Evolutionary conservation across 208 protist genomes (phyloP).

Genomic region (Acanthamoeba triangularis): DNA sequence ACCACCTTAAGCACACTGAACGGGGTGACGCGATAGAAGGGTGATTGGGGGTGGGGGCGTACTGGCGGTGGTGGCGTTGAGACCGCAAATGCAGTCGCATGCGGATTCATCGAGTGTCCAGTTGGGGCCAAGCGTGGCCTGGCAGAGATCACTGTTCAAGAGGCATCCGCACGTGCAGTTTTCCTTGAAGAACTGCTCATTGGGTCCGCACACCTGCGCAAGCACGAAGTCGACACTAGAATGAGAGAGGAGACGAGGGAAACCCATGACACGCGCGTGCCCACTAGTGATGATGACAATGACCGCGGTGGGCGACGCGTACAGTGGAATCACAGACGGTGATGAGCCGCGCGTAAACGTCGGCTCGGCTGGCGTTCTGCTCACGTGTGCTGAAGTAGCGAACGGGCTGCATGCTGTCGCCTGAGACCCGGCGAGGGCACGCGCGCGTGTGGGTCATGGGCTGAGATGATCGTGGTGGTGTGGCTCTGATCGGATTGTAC

Average conservation of each 20-base stretch:
- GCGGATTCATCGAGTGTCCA: background rate
- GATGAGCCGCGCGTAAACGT: conserved; percentile 1
- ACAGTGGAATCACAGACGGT: background rate
- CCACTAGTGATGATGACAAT: too few species aligned
- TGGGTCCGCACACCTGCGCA: background rate
- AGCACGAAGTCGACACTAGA: background rate
- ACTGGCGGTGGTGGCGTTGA: background rate
- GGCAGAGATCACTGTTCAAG: background rate
- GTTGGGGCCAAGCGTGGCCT: background rate
- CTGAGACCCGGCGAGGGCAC: background rate
- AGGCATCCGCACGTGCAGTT: background rate
- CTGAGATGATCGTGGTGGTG: too few species aligned
- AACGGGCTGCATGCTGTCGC: background rate
- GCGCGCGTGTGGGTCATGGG: background rate
- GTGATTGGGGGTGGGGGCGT: too few species aligned
- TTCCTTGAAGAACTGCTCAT: background rate
- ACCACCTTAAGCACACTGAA: background rate
- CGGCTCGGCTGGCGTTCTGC: background rate
- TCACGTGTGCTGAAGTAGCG: background rate
- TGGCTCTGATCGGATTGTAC: background rate
- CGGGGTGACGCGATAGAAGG: background rate
- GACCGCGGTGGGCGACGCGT: background rate
- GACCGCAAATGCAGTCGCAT: background rate
- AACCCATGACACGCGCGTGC: too few species aligned
- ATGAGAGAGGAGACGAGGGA: too few species aligned